phyloP scores from a whole-genome alignment of 164 flowering plant genomes.

The Euptelea pleiosperma region DNA sequence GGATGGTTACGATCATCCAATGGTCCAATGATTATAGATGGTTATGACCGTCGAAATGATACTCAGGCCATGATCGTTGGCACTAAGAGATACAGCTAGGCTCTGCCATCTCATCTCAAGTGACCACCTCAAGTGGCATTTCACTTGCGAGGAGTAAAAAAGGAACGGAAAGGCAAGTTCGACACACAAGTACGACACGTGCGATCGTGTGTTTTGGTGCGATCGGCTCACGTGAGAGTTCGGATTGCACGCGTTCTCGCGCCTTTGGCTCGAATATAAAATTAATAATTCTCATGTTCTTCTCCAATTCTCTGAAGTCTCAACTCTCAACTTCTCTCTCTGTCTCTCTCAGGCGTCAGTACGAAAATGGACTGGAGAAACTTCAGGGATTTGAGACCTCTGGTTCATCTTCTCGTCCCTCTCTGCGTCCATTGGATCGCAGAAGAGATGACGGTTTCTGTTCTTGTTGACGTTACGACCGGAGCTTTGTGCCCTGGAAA shows the following conservation, averaged over 20 bases:
- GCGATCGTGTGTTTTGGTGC: neutral
- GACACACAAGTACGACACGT: neutral
- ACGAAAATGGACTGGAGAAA: conserved; percentile 16
- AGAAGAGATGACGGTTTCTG: conserved; percentile 84
- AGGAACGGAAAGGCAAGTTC: no score
- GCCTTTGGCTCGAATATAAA: neutral
- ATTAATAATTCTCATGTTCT: neutral
- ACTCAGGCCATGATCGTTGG: no score
- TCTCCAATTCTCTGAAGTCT: neutral
- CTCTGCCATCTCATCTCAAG: no score
- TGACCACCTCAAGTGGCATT: no score
- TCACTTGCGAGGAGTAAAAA: no score
- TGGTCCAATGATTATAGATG: no score
- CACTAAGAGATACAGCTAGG: no score
- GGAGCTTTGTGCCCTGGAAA: conserved; percentile 62
- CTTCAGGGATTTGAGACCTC: conserved; percentile 34
- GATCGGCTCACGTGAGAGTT: conserved; percentile 11
- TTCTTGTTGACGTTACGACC: conserved; percentile 77
- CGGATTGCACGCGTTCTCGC: conserved; percentile 9
- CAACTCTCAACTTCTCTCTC: neutral
- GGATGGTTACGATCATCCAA: no score
- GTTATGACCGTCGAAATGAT: no score
- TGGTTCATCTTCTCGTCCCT: conserved; percentile 64
- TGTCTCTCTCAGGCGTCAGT: neutral
- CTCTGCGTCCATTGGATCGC: conserved; percentile 78